These are phyloP conservation scores for Colletotrichum cordylinicola DNA, from an alignment of 2,329 filamentous ascomycete species.

Conservation along the genomic window DNA sequence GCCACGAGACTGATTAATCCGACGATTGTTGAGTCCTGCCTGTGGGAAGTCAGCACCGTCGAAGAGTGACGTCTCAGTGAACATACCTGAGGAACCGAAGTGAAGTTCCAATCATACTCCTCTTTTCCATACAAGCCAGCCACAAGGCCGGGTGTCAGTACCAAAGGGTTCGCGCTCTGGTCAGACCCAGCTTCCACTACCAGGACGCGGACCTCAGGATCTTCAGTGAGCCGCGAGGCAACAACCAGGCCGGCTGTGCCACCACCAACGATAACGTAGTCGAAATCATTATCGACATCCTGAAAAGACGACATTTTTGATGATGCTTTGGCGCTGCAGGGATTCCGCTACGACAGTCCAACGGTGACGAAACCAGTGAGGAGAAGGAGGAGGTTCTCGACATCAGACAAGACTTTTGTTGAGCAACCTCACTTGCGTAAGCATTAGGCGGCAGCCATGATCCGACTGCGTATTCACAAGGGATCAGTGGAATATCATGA, in stretches of 20 bases:
- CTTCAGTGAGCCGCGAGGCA: constrained; percentile 34
- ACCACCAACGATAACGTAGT: constrained; percentile 37
- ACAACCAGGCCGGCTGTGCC: constrained; percentile 38
- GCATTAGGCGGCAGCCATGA: not conserved
- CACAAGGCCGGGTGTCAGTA: constrained; percentile 23
- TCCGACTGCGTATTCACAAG: not conserved
- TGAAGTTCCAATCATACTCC: constrained; percentile 29
- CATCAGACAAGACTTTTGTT: not conserved
- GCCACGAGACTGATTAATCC: constrained; percentile 28
- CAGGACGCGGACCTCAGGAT: constrained; percentile 24
- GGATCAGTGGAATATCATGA: not conserved
- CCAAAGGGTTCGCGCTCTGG: constrained; percentile 21
- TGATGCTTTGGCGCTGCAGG: not conserved
- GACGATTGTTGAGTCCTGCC: constrained; percentile 24
- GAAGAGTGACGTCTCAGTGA: not conserved
- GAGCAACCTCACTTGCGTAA: not conserved
- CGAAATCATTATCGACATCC: not conserved
- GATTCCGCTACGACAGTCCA: not conserved
- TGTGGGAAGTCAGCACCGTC: not conserved
- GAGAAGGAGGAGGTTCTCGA: not conserved
- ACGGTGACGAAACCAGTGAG: not conserved
- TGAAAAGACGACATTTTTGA: not conserved
- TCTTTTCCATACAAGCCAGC: constrained; percentile 24
- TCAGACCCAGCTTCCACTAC: constrained; percentile 32
- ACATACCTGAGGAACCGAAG: constrained; percentile 20